These are phyloP conservation scores for Stylonectria norvegica DNA, from an alignment of 2,329 filamentous ascomycete genomes.

Conservation along the genomic window DNA sequence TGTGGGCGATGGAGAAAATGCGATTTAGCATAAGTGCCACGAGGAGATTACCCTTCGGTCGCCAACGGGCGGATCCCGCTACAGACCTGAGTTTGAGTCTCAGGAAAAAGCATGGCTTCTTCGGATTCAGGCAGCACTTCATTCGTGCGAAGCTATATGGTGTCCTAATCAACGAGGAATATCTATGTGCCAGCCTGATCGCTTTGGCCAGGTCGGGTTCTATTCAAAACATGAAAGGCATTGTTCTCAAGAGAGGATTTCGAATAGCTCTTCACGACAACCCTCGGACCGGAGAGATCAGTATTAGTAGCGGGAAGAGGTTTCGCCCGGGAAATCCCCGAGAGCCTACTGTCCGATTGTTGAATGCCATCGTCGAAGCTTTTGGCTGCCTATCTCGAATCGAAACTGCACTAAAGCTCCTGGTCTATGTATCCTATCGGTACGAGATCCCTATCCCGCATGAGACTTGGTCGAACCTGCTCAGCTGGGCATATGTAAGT, in stretches of 20 bases:
- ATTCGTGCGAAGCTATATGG: slow-evolving; percentile 22
- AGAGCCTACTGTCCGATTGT: slow-evolving; percentile 54
- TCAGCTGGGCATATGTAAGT: slow-evolving; percentile 64
- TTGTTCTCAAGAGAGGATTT: slow-evolving; percentile 33
- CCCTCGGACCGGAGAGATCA: slow-evolving; percentile 15
- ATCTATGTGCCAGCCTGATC: slow-evolving; percentile 41
- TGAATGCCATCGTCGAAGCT: slow-evolving; percentile 64
- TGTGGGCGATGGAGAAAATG: slow-evolving; percentile 30
- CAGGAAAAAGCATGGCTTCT: slow-evolving; percentile 23
- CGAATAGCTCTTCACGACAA: slow-evolving; percentile 25
- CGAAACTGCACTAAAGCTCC: slow-evolving; percentile 51
- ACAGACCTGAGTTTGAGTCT: slow-evolving; percentile 28
- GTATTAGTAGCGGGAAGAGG: slow-evolving; percentile 33
- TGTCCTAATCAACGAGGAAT: slow-evolving; percentile 34
- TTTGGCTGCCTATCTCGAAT: slow-evolving; percentile 67
- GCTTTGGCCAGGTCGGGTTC: slow-evolving; percentile 40
- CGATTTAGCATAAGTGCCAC: slow-evolving; percentile 29
- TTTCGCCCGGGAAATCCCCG: slow-evolving; percentile 50
- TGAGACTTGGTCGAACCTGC: slow-evolving; percentile 62
- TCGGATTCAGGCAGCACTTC: slow-evolving; percentile 30
- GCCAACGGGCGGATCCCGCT: slow-evolving; percentile 17
- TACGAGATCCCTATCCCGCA: slow-evolving; percentile 57
- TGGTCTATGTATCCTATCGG: slow-evolving; percentile 59
- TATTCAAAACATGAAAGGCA: slow-evolving; percentile 30
- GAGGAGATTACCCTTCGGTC: slow-evolving; percentile 29